Evolutionary conservation across 164 flowering plant genomes (phyloP).

Genomic region (Magnolia officinalis): DNA sequence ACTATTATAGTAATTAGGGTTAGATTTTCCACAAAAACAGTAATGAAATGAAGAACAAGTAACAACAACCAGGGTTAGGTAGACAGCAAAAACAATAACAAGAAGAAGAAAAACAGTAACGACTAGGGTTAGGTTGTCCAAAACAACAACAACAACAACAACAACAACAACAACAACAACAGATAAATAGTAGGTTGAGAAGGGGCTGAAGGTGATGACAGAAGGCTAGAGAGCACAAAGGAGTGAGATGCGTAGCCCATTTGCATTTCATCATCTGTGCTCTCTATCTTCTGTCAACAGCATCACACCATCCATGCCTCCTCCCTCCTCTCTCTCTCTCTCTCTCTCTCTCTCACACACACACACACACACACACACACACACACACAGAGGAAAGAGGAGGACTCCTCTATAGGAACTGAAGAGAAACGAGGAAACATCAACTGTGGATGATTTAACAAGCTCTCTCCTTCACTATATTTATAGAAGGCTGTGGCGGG

Average conservation of each 20-base stretch:
- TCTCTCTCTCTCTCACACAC: neutral
- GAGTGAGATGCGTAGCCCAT: constrained; percentile 30
- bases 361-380: no score
- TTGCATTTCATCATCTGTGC: constrained; percentile 24
- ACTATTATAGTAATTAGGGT: no score
- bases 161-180: neutral
- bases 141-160: neutral
- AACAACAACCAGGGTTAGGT: no score
- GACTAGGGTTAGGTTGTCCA: neutral
- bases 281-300: constrained; percentile 40
- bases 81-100: neutral
- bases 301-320: constrained; percentile 15
- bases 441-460: neutral
- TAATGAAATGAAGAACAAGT: no score
- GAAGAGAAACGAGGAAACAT: neutral
- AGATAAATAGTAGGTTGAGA: neutral
- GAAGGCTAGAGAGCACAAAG: neutral
- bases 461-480: neutral
- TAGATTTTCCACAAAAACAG: no score
- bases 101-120: neutral
- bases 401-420: neutral
- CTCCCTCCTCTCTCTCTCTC: neutral
- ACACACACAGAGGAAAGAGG: neutral
- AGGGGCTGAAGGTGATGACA: constrained; percentile 45
- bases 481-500: constrained; percentile 11